A percentile compares a stretch with the other conserved stretches of the same genome.
Conservation (phyloP, 1,284 basidiomycete genomes). For the Hymenochaete sp. region DNA sequence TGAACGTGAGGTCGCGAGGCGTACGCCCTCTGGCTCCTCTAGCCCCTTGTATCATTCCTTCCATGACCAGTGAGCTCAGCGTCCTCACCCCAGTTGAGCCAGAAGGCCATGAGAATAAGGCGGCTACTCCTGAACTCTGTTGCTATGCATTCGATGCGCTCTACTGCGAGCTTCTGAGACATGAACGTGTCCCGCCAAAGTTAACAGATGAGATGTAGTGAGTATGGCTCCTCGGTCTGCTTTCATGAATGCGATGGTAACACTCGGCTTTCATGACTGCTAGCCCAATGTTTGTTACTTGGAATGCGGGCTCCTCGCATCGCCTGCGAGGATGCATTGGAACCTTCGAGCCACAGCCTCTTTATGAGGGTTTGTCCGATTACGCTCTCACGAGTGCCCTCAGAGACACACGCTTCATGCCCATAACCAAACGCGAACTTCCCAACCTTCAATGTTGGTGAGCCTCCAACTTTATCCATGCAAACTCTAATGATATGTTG, state of each 20-base stretch:
- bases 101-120: slow-evolving; percentile 29
- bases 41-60: no score
- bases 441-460: slow-evolving; percentile 78
- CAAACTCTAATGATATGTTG: not conserved
- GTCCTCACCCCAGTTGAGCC: no score
- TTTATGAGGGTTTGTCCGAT: slow-evolving; percentile 74
- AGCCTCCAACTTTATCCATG: slow-evolving; percentile 27
- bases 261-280: slow-evolving; percentile 1
- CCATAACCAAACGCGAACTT: slow-evolving; percentile 72
- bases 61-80: no score
- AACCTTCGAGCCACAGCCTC: slow-evolving; percentile 74
- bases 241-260: not conserved
- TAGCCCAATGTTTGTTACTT: slow-evolving; percentile 94
- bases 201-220: slow-evolving; percentile 70
- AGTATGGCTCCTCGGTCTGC: slow-evolving; percentile 23
- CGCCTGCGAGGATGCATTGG: slow-evolving; percentile 91
- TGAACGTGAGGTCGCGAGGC: no score
- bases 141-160: slow-evolving; percentile 73
- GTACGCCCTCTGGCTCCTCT: no score
- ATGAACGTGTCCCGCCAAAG: slow-evolving; percentile 42
- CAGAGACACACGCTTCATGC: slow-evolving; percentile 59
- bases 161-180: slow-evolving; percentile 58
- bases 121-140: slow-evolving; percentile 64
- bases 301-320: slow-evolving; percentile 70
- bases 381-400: slow-evolving; percentile 87